Base-by-base conservation (phyloP, 306 rosid genomes). In the Prunus mongolica region DNA sequence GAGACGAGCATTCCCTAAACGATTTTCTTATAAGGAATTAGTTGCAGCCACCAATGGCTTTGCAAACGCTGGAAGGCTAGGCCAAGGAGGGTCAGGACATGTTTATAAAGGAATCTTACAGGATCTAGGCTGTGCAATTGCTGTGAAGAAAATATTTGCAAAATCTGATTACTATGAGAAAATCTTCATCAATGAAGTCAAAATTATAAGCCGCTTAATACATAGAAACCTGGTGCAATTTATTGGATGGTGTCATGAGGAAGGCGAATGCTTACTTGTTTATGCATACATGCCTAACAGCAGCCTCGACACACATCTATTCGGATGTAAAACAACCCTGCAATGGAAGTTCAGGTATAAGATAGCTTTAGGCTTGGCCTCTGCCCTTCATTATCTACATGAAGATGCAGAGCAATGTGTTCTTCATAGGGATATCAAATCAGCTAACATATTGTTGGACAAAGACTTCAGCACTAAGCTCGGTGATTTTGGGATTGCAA, bases 341-440 rank as follows among this genome's bases (percentile, higher is more conserved):
- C 56, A 78, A 3, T 89, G 91, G 89, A 73, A 69, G 5, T 27
- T 60, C 20, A 77, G 93, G 60, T 87, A 85, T 76, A 87, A 76
- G 34, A 41, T 87, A 7, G 81, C 87, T 0, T 12, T 78, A 24
- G 91, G 91, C 0, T 78, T 87, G 8, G 90, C 66, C 44, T 80
- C 80, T 0, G 93, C 91, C 14, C 79, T 89, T 60, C 87, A 65
- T 8, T 89, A 89, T 69, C 91, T 87, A 49, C 93, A 89, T 3
- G 93, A 86, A 41, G 91, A 85, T 9, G 85, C 85, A 2, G 87
- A 89, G 58, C 89, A 86, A 54, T 83, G 86, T 61, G 86, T 89
- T 10, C 85, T 87, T 32, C 93, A 89, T 15, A 83, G 91, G 34
- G 93, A 89, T 24, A 89, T 89, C 7, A 89, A 89, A 32, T 85